Percentiles rank a stretch among this genome's conserved stretches.
phyloP scores from a whole-genome alignment of 1,284 basidiomycete species.

The Vanrija humicola region DNA sequence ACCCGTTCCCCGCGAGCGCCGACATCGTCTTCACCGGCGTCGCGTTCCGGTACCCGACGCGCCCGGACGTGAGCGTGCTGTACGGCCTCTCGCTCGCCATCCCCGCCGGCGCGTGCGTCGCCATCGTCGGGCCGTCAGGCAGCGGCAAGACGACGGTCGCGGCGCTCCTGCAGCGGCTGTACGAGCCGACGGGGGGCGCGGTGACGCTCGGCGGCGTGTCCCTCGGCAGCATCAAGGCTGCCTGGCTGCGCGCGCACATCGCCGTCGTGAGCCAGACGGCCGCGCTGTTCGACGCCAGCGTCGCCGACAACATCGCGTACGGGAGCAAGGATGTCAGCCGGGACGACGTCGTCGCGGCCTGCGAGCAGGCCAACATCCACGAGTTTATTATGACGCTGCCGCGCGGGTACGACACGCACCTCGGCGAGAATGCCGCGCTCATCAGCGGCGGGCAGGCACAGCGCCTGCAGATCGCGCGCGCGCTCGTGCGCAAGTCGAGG shows the following conservation, averaged over 20 bases:
- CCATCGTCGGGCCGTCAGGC: slow-evolving; percentile 81
- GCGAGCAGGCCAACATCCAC: slow-evolving; percentile 72
- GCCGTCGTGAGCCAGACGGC: slow-evolving; percentile 81
- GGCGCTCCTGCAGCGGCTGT: slow-evolving; percentile 75
- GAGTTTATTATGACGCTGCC: slow-evolving; percentile 80
- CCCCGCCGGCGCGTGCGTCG: slow-evolving; percentile 71
- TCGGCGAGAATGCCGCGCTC: slow-evolving; percentile 83
- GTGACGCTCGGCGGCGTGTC: slow-evolving; percentile 55
- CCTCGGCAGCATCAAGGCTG: slow-evolving; percentile 60
- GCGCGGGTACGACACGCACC: slow-evolving; percentile 73
- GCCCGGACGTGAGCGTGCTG: slow-evolving; percentile 68
- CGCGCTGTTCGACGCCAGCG: slow-evolving; percentile 77
- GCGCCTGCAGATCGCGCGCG: slow-evolving; percentile 84
- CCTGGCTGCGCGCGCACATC: slow-evolving; percentile 73
- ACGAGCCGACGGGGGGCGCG: slow-evolving; percentile 66
- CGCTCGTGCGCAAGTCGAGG: slow-evolving; percentile 65
- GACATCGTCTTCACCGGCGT: slow-evolving; percentile 67
- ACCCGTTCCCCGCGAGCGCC: slow-evolving; percentile 64
- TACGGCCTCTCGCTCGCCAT: slow-evolving; percentile 63
- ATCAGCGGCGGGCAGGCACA: slow-evolving; percentile 95
- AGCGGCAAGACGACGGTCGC: slow-evolving; percentile 86
- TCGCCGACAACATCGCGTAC: slow-evolving; percentile 83
- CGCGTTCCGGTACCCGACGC: slow-evolving; percentile 74
- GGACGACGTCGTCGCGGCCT: slow-evolving; percentile 64
- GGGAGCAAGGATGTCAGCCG: slow-evolving; percentile 58